These are phyloP conservation scores for Musa acuminata DNA, from an alignment of 176 grass and related monocot genomes.

Conservation along the genomic window DNA sequence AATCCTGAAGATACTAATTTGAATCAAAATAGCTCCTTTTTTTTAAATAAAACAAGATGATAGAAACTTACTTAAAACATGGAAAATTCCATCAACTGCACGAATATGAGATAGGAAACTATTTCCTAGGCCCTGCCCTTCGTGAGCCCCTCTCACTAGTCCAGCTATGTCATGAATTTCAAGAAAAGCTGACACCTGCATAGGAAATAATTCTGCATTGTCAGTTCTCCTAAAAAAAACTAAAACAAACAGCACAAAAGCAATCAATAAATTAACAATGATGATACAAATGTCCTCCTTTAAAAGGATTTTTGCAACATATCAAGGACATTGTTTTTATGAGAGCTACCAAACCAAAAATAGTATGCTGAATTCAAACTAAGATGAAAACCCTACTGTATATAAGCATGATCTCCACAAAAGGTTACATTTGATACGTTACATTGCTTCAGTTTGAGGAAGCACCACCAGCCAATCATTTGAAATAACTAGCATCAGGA, in stretches of 20 bases:
- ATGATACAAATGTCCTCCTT: neutral
- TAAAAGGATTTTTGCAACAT: neutral
- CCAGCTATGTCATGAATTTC: slow-evolving; percentile 96
- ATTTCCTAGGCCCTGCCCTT: slow-evolving; percentile 87
- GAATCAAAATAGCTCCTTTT: neutral
- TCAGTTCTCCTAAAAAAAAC: neutral
- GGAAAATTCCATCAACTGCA: slow-evolving; percentile 99
- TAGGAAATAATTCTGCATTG: neutral
- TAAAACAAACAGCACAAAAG: neutral
- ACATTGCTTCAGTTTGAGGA: neutral
- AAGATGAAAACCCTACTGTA: neutral
- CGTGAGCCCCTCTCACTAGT: slow-evolving; percentile 86
- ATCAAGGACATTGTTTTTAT: neutral
- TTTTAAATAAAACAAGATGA: neutral
- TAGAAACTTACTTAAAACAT: slow-evolving; percentile 76
- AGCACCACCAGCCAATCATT: neutral
- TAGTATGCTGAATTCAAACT: neutral
- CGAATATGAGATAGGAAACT: slow-evolving; percentile 90
- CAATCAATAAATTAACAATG: neutral
- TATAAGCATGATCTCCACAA: neutral
- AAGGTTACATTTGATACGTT: neutral
- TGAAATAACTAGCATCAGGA: neutral
- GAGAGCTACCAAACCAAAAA: neutral
- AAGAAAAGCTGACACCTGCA: slow-evolving; percentile 78
- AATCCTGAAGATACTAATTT: neutral